Conservation (phyloP, 2,329 filamentous ascomycete species). For the Colletotrichum sp. region DNA sequence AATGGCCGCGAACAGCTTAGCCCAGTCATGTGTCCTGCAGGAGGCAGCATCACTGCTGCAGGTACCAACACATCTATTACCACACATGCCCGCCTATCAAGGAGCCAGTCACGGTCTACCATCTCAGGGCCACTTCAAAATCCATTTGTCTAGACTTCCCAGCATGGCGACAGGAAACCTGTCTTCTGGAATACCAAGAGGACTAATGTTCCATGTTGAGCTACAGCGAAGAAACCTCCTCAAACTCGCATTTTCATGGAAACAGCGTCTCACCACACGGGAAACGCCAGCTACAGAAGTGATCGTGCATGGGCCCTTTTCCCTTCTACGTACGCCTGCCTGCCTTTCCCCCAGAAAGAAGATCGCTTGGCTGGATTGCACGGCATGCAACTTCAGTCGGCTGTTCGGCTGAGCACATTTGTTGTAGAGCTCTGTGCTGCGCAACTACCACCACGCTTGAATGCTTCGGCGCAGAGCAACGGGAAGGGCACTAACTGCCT, state of each 20-base stretch:
- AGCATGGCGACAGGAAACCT: background rate
- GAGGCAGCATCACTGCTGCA: slow-evolving; percentile 10
- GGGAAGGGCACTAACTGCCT: background rate
- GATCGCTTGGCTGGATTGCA: background rate
- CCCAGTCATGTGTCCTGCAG: slow-evolving; percentile 14
- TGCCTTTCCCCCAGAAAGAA: background rate
- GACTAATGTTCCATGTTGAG: background rate
- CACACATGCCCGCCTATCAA: background rate
- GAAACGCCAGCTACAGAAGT: background rate
- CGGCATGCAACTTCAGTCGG: background rate
- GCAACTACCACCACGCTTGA: background rate
- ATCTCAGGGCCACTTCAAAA: background rate
- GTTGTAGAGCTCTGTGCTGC: background rate
- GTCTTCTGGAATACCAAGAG: background rate
- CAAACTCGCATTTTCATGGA: background rate
- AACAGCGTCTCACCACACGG: background rate
- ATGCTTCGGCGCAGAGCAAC: background rate
- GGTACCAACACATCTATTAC: background rate
- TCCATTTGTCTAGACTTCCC: background rate
- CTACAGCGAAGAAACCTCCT: background rate
- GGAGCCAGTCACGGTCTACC: background rate
- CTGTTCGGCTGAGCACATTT: background rate
- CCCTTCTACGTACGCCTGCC: background rate
- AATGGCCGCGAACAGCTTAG: background rate
- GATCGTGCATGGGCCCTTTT: background rate